These are phyloP conservation scores for Sphaerulina musiva DNA, from an alignment of 2,329 filamentous ascomycete species.

Conservation along the genomic window DNA sequence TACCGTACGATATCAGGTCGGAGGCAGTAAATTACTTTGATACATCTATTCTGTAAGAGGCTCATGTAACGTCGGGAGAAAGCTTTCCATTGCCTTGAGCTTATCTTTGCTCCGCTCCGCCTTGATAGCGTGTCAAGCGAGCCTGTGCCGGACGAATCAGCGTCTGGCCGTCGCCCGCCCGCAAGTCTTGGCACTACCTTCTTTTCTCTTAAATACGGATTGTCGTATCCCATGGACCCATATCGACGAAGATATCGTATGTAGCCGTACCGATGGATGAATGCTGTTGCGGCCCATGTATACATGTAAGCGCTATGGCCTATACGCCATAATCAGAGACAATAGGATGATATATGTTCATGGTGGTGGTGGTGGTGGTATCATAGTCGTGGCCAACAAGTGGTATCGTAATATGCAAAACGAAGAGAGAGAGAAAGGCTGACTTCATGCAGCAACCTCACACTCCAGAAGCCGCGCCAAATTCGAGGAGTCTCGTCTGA, in stretches of 20 bases:
- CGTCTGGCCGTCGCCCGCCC: too few relatives aligned
- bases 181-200: not conserved
- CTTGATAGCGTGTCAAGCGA: not conserved
- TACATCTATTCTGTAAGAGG: not conserved
- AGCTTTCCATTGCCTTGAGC: too few relatives aligned
- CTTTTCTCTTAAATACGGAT: too few relatives aligned
- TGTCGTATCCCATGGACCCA: too few relatives aligned
- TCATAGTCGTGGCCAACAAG: not conserved
- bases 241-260: too few relatives aligned
- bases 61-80: not conserved
- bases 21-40: not conserved
- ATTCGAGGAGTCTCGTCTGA: constrained; percentile 18
- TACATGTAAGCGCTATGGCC: too few relatives aligned
- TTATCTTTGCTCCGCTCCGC: not conserved
- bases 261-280: too few relatives aligned
- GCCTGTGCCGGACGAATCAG: not conserved
- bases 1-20: too few relatives aligned
- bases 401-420: not conserved
- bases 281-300: too few relatives aligned
- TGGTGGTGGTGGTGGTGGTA: too few relatives aligned
- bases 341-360: too few relatives aligned
- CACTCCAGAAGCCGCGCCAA: not conserved
- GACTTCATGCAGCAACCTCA: not conserved
- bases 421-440: not conserved
- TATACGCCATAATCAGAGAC: too few relatives aligned